Conservation (phyloP, 345 rosid genomes). For the Brassica napus region Da-Ae NC_063452.1:12062001-12062500, state of each 20-base stretch:
- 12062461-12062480: constrained; percentile 91
- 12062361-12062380: neutral
- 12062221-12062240: constrained; percentile 88
- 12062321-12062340: constrained; percentile 15
- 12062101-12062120: constrained; percentile 75
- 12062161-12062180: constrained; percentile 82
- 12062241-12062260: constrained; percentile 99
- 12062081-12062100: constrained; percentile 60
- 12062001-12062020: neutral
- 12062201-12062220: constrained; percentile 96
- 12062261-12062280: constrained; percentile 96
- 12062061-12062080: constrained; percentile 7
- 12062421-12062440: constrained; percentile 82
- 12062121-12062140: constrained; percentile 83
- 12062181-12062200: constrained; percentile 99
- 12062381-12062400: constrained; percentile 55
- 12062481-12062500: constrained; percentile 81
- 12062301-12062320: constrained; percentile 50
- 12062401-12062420: constrained; percentile 97
- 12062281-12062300: constrained; percentile 97
- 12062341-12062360: constrained; percentile 19
- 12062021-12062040: neutral
- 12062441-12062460: constrained; percentile 97
- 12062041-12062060: constrained; percentile 17
- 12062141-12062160: constrained; percentile 87